Percentiles rank a stretch among this genome's conserved stretches.
These are phyloP conservation scores for Colletotrichum cuscutae DNA, from an alignment of 2,329 filamentous ascomycete species.

Conservation along the genomic window DNA sequence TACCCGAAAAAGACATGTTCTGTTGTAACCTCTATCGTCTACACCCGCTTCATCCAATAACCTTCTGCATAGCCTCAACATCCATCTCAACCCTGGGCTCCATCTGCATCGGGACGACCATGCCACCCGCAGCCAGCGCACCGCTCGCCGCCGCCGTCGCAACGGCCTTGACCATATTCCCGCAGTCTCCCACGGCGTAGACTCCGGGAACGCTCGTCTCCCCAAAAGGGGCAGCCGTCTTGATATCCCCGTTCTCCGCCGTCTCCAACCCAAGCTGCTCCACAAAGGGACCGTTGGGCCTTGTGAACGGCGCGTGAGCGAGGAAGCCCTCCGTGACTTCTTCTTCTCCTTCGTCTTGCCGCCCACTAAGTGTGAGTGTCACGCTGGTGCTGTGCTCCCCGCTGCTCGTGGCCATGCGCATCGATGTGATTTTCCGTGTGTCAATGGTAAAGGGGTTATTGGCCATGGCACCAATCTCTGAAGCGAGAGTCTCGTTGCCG, in stretches of 20 bases:
- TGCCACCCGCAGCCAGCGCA: conserved; percentile 40
- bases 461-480: conserved; percentile 41
- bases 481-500: conserved; percentile 47
- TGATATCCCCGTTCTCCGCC: conserved; percentile 54
- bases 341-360: conserved; percentile 44
- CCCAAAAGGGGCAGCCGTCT: conserved; percentile 54
- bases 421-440: conserved; percentile 41
- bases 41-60: not conserved
- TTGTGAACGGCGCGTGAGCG: conserved; percentile 48
- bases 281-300: conserved; percentile 53
- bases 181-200: conserved; percentile 64
- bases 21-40: no score
- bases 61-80: conserved; percentile 2
- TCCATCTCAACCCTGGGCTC: conserved; percentile 22
- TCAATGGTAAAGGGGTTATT: conserved; percentile 51
- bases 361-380: conserved; percentile 41
- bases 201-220: conserved; percentile 61
- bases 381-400: conserved; percentile 38
- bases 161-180: conserved; percentile 43
- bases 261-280: conserved; percentile 56
- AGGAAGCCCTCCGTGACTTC: conserved; percentile 52
- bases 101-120: conserved; percentile 33
- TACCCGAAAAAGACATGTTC: not conserved
- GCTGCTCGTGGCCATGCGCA: conserved; percentile 39
- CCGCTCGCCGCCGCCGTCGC: conserved; percentile 44